These are phyloP conservation scores for Tarenaya hassleriana DNA, from an alignment of 345 rosid genomes.

Conservation along the genomic window DNA sequence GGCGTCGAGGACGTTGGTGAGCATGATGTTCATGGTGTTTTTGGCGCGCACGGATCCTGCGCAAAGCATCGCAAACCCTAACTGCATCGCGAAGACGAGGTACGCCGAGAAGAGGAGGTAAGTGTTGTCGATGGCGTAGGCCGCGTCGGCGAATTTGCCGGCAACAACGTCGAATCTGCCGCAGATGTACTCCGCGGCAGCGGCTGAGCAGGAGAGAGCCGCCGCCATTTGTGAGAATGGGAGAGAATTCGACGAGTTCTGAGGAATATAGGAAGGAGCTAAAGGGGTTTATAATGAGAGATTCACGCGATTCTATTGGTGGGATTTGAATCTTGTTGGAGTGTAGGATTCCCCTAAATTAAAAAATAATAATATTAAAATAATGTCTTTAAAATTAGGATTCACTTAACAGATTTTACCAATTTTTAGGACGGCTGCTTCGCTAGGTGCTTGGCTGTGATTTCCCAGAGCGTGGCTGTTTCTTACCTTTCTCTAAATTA, in stretches of 20 bases:
- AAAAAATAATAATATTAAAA: too few species aligned
- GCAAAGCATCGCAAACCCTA: conserved; percentile 43
- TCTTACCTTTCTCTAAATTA: background rate
- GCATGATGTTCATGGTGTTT: conserved; percentile 39
- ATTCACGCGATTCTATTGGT: conserved; percentile 27
- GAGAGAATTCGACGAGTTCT: background rate
- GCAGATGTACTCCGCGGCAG: conserved; percentile 29
- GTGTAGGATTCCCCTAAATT: conserved; percentile 25
- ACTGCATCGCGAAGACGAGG: conserved; percentile 39
- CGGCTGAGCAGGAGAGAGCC: conserved; percentile 19
- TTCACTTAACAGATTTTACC: conserved; percentile 10
- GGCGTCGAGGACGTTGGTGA: conserved; percentile 34
- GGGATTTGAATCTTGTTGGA: conserved; percentile 12
- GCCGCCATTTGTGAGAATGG: background rate
- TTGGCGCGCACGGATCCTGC: conserved; percentile 43
- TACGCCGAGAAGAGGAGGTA: conserved; percentile 42
- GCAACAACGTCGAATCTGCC: conserved; percentile 22
- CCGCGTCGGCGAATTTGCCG: conserved; percentile 27
- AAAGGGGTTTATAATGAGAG: conserved; percentile 17
- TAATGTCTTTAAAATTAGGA: background rate
- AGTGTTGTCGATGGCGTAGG: conserved; percentile 39
- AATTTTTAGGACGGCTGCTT: background rate
- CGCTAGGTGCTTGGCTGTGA: background rate
- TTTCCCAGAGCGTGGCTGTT: too few species aligned
- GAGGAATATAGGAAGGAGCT: conserved; percentile 1